Evolutionary conservation across 495 filamentous ascomycete genomes (phyloP).

Genomic region (Pseudevernia furfuracea): DNA sequence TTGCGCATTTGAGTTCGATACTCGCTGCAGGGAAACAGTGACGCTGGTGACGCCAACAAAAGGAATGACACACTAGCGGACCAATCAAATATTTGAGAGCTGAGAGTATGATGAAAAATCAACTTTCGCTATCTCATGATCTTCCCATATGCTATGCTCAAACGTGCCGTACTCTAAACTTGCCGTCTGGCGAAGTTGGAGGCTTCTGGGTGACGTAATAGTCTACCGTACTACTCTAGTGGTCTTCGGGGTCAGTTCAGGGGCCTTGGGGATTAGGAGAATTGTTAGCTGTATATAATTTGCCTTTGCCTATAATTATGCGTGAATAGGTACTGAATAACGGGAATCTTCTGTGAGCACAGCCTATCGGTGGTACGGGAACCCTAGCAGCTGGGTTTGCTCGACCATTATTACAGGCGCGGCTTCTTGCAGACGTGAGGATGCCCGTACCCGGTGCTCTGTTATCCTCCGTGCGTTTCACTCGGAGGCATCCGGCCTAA

Average conservation of each 20-base stretch:
- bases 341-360: not conserved
- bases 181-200: not conserved
- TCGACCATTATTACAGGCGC: not conserved
- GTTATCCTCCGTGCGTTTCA: constrained; percentile 5
- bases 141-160: not conserved
- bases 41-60: not conserved
- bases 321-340: no score
- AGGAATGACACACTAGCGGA: not conserved
- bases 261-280: no score
- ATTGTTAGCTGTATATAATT: no score
- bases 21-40: not conserved
- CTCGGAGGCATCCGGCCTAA: constrained; percentile 5
- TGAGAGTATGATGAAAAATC: not conserved
- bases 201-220: not conserved
- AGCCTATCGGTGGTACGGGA: not conserved
- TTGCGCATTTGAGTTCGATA: not conserved
- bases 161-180: not conserved
- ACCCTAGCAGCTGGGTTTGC: not conserved
- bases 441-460: not conserved
- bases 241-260: no score
- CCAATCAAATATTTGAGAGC: no score
- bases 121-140: not conserved
- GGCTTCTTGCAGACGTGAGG: not conserved
- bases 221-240: no score
- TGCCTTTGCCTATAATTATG: no score